A percentile compares a stretch with the other conserved stretches of the same genome.
Conservation (phyloP, 108 stramenopile species). For the Stephanodiscus triporus region DNA sequence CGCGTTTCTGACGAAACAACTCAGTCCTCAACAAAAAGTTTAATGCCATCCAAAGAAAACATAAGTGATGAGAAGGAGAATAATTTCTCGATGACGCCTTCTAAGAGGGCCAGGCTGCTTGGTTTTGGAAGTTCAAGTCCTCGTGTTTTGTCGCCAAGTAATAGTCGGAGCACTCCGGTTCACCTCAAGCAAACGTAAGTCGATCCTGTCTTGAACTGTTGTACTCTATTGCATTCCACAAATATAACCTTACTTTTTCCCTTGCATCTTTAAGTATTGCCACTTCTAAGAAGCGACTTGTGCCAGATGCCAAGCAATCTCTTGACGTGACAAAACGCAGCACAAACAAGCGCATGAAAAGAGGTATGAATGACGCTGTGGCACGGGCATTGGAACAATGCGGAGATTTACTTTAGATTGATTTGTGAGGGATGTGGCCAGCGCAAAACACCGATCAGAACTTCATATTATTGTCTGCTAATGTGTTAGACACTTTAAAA, state of each 20-base stretch:
- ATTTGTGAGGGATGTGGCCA: neutral
- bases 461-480: too few species aligned
- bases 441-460: too few species aligned
- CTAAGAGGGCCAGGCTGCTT: slow-evolving; percentile 19
- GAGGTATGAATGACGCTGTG: slow-evolving; percentile 38
- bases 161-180: slow-evolving; percentile 24
- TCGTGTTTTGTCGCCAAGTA: slow-evolving; percentile 13
- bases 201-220: neutral
- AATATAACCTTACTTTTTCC: neutral
- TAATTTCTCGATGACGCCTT: slow-evolving; percentile 1
- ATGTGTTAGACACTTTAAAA: too few species aligned
- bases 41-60: neutral
- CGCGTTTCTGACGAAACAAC: neutral
- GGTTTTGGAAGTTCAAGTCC: slow-evolving; percentile 33
- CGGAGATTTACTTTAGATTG: neutral
- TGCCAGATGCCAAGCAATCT: slow-evolving; percentile 13
- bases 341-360: slow-evolving; percentile 32
- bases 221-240: neutral
- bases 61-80: neutral
- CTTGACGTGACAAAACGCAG: slow-evolving; percentile 9
- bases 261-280: neutral
- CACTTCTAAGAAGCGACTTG: slow-evolving; percentile 26
- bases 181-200: slow-evolving; percentile 35
- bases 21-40: slow-evolving; percentile 4
- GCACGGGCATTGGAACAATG: slow-evolving; percentile 20